Percentiles rank a stretch among this genome's conserved stretches.
Conservation (phyloP, 2,329 filamentous ascomycete genomes). For the Penicillium sp. region DNA sequence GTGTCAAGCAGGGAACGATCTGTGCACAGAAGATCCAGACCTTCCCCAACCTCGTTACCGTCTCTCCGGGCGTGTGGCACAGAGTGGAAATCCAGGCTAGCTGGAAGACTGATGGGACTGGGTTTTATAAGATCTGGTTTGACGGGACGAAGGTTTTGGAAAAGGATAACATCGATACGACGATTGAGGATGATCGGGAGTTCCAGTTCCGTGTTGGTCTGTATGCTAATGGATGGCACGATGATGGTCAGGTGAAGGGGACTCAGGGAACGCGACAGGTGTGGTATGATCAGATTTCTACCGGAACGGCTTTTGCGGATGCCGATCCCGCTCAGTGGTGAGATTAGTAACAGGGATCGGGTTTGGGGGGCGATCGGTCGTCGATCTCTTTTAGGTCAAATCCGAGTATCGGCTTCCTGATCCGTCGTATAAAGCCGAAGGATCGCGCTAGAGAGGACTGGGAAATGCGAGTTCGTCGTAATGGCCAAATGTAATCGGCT, state of each 20-base stretch:
- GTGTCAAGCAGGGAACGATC: constrained; percentile 45
- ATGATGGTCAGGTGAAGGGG: constrained; percentile 42
- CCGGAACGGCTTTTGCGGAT: background rate
- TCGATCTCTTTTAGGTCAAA: too few relatives aligned
- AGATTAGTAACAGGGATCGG: background rate
- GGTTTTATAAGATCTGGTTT: constrained; percentile 42
- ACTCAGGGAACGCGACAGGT: constrained; percentile 47
- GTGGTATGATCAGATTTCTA: constrained; percentile 54
- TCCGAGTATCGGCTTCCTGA: too few relatives aligned
- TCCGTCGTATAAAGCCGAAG: too few relatives aligned
- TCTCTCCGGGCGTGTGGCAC: constrained; percentile 50
- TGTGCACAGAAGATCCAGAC: constrained; percentile 36
- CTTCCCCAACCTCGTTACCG: constrained; percentile 39
- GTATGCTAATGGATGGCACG: constrained; percentile 55
- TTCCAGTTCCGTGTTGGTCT: constrained; percentile 52
- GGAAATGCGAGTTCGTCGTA: too few relatives aligned
- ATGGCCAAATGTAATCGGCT: too few relatives aligned
- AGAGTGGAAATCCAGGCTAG: constrained; percentile 46
- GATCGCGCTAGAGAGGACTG: too few relatives aligned
- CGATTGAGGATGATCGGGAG: constrained; percentile 43
- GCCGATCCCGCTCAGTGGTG: background rate
- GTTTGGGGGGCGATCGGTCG: too few relatives aligned
- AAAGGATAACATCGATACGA: constrained; percentile 44
- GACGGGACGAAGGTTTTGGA: constrained; percentile 50
- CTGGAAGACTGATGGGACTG: background rate